Base-by-base conservation (phyloP, 768 basidiomycete genomes). In the Cystofilobasidium bisporidii region DNA sequence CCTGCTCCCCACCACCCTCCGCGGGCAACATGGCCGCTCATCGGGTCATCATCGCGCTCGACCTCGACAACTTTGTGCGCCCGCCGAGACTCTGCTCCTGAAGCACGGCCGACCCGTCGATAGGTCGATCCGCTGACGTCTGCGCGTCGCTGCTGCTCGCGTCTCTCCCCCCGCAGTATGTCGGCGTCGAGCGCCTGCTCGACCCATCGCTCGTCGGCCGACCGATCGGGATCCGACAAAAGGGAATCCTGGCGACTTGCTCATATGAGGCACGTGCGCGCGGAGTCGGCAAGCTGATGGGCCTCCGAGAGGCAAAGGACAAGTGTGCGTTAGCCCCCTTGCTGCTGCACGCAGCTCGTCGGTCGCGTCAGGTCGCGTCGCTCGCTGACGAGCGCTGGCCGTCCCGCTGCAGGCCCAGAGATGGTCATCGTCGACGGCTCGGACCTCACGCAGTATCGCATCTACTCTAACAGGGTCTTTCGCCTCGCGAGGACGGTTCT, bases 401-500 rank as follows among this genome's bases (percentile, higher is more conserved):
- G 53, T 18, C 15, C 53, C 50, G 26, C 38, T 30, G 5, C 58
- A 63, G 32, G 66, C 40, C 70, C 71, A 0, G 48, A 70, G 30
- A 45, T 74, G 28, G 67, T 73, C 55, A 63, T 74, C 20, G 73
- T 74, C 38, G 68, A 71, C 55, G 72, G 73, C 9, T 70, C 71
- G 45, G 71, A 74, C 41, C 70, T 74, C 17, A 74, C 72, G 1
- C 22, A 67, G n/a, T 74, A 74, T 48, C 66, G 73, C 15, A 43
- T 47, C 40, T 65, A 69, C 59, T 71, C 67, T 8, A 63, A 63
- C n/a, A 59, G 41, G 22, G 69, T 74, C 28, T 72, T 68, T 38
- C 38, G 56, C 6, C 71, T 71, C 30, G 72, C 72, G 12, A 65
- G 67, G 17, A 53, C 70, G 4, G 47, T 72, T 14, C 43, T 72